A percentile compares a stretch with the other conserved stretches of the same genome.
Conservation (phyloP, 148 eudicot genomes). For the Beta vulgaris region DNA sequence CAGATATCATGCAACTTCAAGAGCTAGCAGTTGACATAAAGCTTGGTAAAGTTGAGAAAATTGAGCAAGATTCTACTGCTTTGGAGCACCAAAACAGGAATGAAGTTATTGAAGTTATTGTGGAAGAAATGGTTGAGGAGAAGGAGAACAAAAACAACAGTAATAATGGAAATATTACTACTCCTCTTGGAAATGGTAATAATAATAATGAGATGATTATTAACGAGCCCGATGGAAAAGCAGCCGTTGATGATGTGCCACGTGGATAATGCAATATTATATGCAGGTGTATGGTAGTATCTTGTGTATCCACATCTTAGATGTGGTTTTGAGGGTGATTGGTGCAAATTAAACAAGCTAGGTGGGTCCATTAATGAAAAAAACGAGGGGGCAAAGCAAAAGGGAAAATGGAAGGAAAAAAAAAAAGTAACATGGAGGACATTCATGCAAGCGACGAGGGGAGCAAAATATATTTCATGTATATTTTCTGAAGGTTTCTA, state of each 20-base stretch:
- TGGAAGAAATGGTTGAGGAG: conserved; percentile 19
- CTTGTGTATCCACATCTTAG: neutral
- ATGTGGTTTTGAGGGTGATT: neutral
- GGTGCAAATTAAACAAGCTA: neutral
- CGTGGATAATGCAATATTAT: conserved; percentile 22
- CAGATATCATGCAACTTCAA: conserved; percentile 24
- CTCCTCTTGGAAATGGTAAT: too few species aligned
- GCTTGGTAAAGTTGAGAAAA: conserved; percentile 23
- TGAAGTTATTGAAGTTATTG: conserved; percentile 22
- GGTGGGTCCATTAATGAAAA: neutral
- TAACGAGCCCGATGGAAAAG: neutral
- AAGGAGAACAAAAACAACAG: neutral
- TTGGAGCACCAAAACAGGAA: neutral
- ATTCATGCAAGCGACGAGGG: too few species aligned
- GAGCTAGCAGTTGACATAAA: conserved; percentile 26
- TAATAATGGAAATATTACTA: conserved; percentile 1
- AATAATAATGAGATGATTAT: neutral
- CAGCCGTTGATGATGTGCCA: conserved; percentile 4
- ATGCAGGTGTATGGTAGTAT: neutral
- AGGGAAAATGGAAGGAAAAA: neutral
- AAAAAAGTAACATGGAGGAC: neutral
- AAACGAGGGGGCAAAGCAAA: neutral
- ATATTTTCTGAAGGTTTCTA: neutral
- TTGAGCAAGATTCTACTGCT: conserved; percentile 2
- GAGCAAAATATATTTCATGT: neutral